Conservation (phyloP, 371 early-diverging fungal species). For the Umbelopsis sp. region DNA sequence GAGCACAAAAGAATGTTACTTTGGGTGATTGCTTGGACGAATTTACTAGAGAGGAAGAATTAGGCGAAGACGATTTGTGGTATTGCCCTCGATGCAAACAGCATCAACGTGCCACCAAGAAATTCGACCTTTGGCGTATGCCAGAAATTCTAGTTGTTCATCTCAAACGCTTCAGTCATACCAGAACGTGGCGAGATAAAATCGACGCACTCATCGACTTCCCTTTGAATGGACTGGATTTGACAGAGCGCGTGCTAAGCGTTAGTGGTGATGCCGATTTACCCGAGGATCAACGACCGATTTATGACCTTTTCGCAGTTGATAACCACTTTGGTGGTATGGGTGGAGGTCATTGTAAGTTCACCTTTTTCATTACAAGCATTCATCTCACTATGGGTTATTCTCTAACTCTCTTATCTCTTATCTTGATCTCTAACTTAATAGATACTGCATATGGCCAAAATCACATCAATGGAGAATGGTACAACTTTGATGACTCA, state of each 20-base stretch:
- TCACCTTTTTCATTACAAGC: neutral
- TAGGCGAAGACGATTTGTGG: conserved; percentile 83
- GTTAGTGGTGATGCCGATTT: conserved; percentile 27
- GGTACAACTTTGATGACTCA: conserved; percentile 93
- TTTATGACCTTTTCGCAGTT: conserved; percentile 89
- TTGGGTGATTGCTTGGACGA: conserved; percentile 79
- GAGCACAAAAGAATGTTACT: conserved; percentile 51
- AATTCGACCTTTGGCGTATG: conserved; percentile 82
- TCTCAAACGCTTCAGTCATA: conserved; percentile 86
- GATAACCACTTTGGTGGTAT: conserved; percentile 93
- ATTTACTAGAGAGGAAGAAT: conserved; percentile 80
- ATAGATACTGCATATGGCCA: conserved; percentile 90
- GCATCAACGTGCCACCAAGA: conserved; percentile 81
- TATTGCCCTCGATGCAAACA: conserved; percentile 86
- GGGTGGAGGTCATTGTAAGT: conserved; percentile 93
- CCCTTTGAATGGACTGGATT: conserved; percentile 71
- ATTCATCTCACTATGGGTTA: conserved; percentile 3
- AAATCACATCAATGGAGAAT: conserved; percentile 68
- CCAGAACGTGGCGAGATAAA: conserved; percentile 80
- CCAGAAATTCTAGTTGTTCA: conserved; percentile 92
- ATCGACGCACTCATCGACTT: conserved; percentile 85
- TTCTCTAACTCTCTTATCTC: conserved; percentile 12
- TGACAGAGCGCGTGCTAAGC: conserved; percentile 52
- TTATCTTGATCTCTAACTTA: neutral
- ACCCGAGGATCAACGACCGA: conserved; percentile 36